Evolutionary conservation across 2,329 filamentous ascomycete genomes (phyloP).

Genomic region (Amylocarpus encephaloides): DNA sequence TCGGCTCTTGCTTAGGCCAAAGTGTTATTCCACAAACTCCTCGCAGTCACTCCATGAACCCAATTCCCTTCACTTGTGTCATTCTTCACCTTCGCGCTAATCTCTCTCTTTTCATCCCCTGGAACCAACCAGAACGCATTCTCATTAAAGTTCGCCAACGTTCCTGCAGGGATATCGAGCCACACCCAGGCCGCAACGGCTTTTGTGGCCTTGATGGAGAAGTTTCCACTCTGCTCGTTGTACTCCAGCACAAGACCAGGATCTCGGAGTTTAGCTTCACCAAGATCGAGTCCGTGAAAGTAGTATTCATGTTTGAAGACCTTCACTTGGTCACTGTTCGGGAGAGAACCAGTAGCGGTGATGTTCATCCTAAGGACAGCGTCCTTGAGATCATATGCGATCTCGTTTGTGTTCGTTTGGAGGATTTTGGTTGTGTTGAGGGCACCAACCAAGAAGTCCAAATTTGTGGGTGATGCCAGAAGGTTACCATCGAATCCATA

Average conservation of each 20-base stretch:
- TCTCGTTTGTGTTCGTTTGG: conserved; percentile 8
- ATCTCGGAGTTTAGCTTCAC: conserved; percentile 11
- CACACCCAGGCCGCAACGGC: conserved; percentile 21
- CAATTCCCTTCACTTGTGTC: conserved; percentile 11
- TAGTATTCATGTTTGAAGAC: conserved; percentile 16
- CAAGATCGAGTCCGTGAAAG: conserved; percentile 16
- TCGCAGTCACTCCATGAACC: conserved; percentile 13
- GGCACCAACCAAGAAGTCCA: conserved; percentile 16
- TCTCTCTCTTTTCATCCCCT: conserved; percentile 11
- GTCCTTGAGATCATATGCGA: conserved; percentile 12
- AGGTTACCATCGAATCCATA: conserved; percentile 41
- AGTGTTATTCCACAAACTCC: conserved; percentile 22
- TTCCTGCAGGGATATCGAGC: conserved; percentile 19
- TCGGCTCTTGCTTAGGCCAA: not conserved
- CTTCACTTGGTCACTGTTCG: conserved; percentile 9
- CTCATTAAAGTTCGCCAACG: conserved; percentile 16
- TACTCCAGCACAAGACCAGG: conserved; percentile 12
- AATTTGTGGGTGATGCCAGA: conserved; percentile 23
- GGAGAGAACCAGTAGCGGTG: conserved; percentile 15
- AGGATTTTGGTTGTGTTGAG: conserved; percentile 21
- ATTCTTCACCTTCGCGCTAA: conserved; percentile 11
- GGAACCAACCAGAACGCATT: conserved; percentile 23
- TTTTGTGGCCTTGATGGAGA: conserved; percentile 15
- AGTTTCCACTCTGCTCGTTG: conserved; percentile 6
- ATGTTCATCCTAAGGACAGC: conserved; percentile 18